Base-by-base conservation (phyloP, 225 moss, liverwort and hornwort species). In the Climacium dendroides region DNA sequence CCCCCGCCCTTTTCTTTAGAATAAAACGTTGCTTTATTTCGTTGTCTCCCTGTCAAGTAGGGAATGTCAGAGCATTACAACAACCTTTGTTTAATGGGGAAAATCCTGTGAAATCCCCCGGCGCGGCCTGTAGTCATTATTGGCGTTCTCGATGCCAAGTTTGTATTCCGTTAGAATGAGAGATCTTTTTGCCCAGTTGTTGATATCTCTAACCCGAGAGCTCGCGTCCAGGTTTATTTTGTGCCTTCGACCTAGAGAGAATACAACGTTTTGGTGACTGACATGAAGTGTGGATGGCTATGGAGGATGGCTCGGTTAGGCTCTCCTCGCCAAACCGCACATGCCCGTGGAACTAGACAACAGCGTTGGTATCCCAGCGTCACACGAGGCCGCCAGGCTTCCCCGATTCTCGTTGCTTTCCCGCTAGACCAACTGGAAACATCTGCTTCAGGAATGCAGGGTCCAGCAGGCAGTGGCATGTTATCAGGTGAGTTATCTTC, bases 21-120 rank as follows among this genome's bases (percentile, higher is more conserved):
- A 71, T 41, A 12, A 32, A 13, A 54, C 32, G 34, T 73, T 73
- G 50, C 52, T n/a, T n/a, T 85, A 72, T 81, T 77, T 85, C 48
- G 78, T 77, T 62, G 72, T 55, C 62, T 70, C 63, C 30, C 64
- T 90, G 82, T 79, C 78, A 43, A 34, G 25, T 43, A 86, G 86
- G 66, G 89, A 91, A 91, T 91, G 83, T 91, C 89, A 83, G 86
- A 29, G 85, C 58, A 58, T 52, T 52, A 79, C 24, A 34, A 48
- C 26, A 26, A 48, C 11, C 70, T 88, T 29, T 50, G 45, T 45
- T 82, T n/a, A 58, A 19, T 53, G 15, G 35, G 83, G 25, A 79
- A 83, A 86, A n/a, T 86, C 88, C 50, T 48, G 48, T 72, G 79
- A 90, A 86, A 91, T 80, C 86, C 60, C 86, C 73, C 43, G 73